A percentile compares a stretch with the other conserved stretches of the same genome.
These are phyloP conservation scores for Trichothecium roseum DNA, from an alignment of 2,329 filamentous ascomycete genomes.

Conservation along the genomic window DNA sequence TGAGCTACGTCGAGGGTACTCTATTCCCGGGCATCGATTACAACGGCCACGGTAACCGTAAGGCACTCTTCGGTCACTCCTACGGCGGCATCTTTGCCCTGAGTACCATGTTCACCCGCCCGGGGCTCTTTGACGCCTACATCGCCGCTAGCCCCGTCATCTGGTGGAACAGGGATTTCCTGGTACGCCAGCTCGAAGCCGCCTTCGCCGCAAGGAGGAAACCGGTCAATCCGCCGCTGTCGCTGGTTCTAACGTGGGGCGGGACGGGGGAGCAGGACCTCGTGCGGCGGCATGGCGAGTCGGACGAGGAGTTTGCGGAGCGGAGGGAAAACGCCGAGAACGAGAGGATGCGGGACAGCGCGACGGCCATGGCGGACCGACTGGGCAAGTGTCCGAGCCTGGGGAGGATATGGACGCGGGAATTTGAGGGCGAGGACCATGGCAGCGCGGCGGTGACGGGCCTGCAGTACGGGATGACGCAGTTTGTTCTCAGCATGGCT, in stretches of 20 bases:
- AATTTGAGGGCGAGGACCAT: conserved; percentile 15
- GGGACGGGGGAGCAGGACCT: conserved; percentile 19
- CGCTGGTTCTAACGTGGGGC: conserved; percentile 22
- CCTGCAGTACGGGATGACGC: conserved; percentile 4
- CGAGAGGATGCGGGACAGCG: conserved; percentile 6
- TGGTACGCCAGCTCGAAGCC: conserved; percentile 21
- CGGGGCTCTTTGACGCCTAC: conserved; percentile 30
- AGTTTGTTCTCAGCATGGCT: conserved; percentile 1
- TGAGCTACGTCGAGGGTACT: conserved; percentile 17
- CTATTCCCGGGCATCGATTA: conserved; percentile 12
- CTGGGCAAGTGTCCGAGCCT: conserved; percentile 10
- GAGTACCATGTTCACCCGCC: conserved; percentile 29
- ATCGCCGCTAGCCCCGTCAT: conserved; percentile 34
- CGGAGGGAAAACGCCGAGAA: conserved; percentile 13
- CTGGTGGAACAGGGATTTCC: conserved; percentile 33
- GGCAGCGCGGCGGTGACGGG: conserved; percentile 6
- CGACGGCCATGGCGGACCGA: conserved; percentile 8
- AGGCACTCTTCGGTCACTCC: conserved; percentile 37
- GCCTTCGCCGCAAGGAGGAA: conserved; percentile 12
- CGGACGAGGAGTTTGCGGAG: conserved; percentile 17
- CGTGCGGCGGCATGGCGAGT: conserved; percentile 14
- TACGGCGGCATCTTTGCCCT: conserved; percentile 37
- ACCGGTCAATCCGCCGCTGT: conserved; percentile 11
- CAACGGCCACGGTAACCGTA: conserved; percentile 23
- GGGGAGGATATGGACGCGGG: conserved; percentile 10